Conservation (phyloP, 2,329 filamentous ascomycete genomes). For the Chaetomium strumarium region DNA sequence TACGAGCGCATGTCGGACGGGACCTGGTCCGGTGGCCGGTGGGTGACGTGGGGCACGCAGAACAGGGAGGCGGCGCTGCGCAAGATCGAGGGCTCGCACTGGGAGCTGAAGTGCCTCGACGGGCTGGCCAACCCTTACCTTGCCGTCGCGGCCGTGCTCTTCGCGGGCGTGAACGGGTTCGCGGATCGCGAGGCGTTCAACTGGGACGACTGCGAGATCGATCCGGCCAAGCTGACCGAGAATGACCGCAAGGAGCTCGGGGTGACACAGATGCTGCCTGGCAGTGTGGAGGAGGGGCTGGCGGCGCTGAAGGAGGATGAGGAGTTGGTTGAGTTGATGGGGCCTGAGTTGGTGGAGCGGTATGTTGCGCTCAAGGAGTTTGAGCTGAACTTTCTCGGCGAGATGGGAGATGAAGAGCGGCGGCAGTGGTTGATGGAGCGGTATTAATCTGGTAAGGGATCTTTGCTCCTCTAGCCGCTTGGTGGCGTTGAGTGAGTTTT, state of each 20-base stretch:
- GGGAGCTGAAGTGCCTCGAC: slow-evolving; percentile 75
- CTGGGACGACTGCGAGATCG: slow-evolving; percentile 48
- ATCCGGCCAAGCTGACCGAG: slow-evolving; percentile 46
- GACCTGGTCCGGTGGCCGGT: slow-evolving; percentile 72
- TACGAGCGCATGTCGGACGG: slow-evolving; percentile 65
- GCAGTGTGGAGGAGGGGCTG: slow-evolving; percentile 49
- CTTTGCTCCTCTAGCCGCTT: neutral
- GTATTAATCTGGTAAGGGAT: slow-evolving; percentile 40
- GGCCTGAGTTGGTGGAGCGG: slow-evolving; percentile 45
- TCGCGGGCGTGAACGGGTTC: slow-evolving; percentile 54
- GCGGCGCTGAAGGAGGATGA: slow-evolving; percentile 43
- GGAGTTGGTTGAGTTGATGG: slow-evolving; percentile 41
- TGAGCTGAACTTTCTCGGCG: slow-evolving; percentile 47
- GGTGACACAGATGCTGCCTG: slow-evolving; percentile 50
- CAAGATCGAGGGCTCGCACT: slow-evolving; percentile 60
- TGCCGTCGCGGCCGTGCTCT: slow-evolving; percentile 55
- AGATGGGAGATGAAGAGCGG: slow-evolving; percentile 43
- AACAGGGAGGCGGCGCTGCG: slow-evolving; percentile 72
- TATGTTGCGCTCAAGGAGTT: slow-evolving; percentile 55
- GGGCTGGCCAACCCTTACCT: slow-evolving; percentile 76
- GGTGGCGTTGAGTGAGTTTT: neutral
- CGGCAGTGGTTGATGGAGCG: slow-evolving; percentile 59
- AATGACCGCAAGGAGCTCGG: slow-evolving; percentile 46
- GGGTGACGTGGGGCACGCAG: slow-evolving; percentile 75
- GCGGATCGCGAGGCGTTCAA: slow-evolving; percentile 36